Evolutionary conservation across 2,329 filamentous ascomycete species (phyloP), one percentile per base, ranked within the genome.

Genomic region (Aspergillus ochraceoroseus): DNA sequence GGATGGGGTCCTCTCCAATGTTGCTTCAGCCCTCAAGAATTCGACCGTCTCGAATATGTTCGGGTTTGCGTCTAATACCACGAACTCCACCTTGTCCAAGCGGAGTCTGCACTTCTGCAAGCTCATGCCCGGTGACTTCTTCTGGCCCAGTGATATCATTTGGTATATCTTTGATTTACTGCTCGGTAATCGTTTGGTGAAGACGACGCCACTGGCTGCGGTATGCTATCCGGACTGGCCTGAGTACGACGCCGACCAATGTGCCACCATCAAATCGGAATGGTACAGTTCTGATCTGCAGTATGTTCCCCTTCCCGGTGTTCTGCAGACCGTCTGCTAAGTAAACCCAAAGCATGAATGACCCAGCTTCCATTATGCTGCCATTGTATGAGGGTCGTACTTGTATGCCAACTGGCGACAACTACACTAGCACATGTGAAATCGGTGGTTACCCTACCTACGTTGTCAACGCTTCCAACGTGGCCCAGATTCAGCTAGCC

Each of bases 81-180:
- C 47, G 8, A 20, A 52, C 44, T 18, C 47, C 42, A 36, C 46
- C 31, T 35, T 27, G 19, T 30, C 30, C 4, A 48, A 50, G 27
- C 44, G 41, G 5, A 71, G 66, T 63, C 66, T 67, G 46, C 73
- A 69, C 22, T 71, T 62, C 13, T 57, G 55, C 46, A 57, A 56
- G 32, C 2, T 33, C 5, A 40, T 55, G 33, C 53, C 54, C 6
- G 55, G 53, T 4, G 52, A 56, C 30, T 11, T 17, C 3, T 12
- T 22, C 4, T 58, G 53, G 54, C 55, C 55, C 4, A 13, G 31
- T 2, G 19, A 39, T 5, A 7, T 30, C 35, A 5, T 51, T 37
- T 41, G 56, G 55, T 47, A 52, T 6, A 36, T 67, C 2, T 61
- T 70, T n/a, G 44, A 69, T 34, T 35, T 62, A 12, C 53, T 69